A percentile compares a stretch with the other conserved stretches of the same genome.
phyloP scores from a whole-genome alignment of 768 basidiomycete species.

The Hortiboletus campestris region DNA sequence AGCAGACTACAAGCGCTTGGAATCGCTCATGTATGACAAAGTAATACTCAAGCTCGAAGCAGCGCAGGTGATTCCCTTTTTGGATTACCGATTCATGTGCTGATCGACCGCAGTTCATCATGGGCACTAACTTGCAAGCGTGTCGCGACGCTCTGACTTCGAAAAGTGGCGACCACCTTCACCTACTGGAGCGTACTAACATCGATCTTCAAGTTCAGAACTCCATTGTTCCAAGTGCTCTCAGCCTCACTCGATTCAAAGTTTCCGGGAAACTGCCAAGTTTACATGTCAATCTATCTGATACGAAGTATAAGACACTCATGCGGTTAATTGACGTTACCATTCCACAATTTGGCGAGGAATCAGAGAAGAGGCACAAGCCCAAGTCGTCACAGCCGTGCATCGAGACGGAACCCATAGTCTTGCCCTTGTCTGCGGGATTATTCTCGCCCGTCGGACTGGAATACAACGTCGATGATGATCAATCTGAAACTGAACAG shows the following conservation, averaged over 20 bases:
- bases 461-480: conserved; percentile 72
- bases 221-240: conserved; percentile 84
- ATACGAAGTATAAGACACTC: conserved; percentile 85
- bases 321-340: conserved; percentile 92
- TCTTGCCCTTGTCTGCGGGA: conserved; percentile 52
- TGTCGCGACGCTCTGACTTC: conserved; percentile 78
- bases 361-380: conserved; percentile 24
- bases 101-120: conserved; percentile 62
- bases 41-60: conserved; percentile 77
- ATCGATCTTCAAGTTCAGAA: conserved; percentile 88
- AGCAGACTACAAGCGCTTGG: conserved; percentile 81
- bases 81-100: neutral
- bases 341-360: conserved; percentile 76
- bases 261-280: conserved; percentile 85
- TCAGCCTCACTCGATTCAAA: conserved; percentile 85
- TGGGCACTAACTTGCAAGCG: conserved; percentile 79
- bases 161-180: conserved; percentile 57
- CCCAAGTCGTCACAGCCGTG: conserved; percentile 21
- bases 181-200: conserved; percentile 89
- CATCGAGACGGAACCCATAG: conserved; percentile 27
- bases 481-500: conserved; percentile 44
- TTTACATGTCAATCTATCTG: conserved; percentile 86
- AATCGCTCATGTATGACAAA: conserved; percentile 95
- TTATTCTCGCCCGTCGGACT: conserved; percentile 52
- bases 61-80: conserved; percentile 67